Conservation (phyloP, 2,329 filamentous ascomycete genomes). For the Ascochyta viciae-villosae region DNA sequence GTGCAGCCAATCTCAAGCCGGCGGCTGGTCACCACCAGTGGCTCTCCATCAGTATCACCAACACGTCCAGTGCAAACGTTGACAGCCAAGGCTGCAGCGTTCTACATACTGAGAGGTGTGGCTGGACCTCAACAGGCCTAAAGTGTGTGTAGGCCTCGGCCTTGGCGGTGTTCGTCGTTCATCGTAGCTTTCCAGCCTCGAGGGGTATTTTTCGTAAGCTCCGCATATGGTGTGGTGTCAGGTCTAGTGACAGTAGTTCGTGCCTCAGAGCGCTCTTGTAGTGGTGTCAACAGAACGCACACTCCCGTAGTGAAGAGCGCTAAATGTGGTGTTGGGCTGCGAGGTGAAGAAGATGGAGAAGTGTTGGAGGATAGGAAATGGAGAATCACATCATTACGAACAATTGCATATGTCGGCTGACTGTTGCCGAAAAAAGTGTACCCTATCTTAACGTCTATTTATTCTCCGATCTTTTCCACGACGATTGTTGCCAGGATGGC, state of each 20-base stretch:
- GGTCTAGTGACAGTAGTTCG: too few relatives aligned
- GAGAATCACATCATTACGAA: not conserved
- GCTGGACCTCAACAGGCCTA: not conserved
- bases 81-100: not conserved
- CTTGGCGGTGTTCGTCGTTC: not conserved
- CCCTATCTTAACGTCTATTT: conserved; percentile 3
- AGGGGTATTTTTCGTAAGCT: not conserved
- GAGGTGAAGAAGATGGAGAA: not conserved
- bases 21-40: not conserved
- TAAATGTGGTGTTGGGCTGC: not conserved
- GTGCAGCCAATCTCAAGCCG: not conserved
- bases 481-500: too few relatives aligned
- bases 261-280: not conserved
- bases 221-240: not conserved
- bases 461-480: too few relatives aligned
- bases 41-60: not conserved
- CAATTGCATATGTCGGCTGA: not conserved
- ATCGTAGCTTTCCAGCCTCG: not conserved
- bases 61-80: not conserved
- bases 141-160: not conserved
- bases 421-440: not conserved
- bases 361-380: not conserved
- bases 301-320: not conserved
- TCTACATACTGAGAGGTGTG: conserved; percentile 6
- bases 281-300: not conserved